A percentile compares a stretch with the other conserved stretches of the same genome.
phyloP scores from a whole-genome alignment of 345 rosid genomes.

The Rhizophora mangle region DNA sequence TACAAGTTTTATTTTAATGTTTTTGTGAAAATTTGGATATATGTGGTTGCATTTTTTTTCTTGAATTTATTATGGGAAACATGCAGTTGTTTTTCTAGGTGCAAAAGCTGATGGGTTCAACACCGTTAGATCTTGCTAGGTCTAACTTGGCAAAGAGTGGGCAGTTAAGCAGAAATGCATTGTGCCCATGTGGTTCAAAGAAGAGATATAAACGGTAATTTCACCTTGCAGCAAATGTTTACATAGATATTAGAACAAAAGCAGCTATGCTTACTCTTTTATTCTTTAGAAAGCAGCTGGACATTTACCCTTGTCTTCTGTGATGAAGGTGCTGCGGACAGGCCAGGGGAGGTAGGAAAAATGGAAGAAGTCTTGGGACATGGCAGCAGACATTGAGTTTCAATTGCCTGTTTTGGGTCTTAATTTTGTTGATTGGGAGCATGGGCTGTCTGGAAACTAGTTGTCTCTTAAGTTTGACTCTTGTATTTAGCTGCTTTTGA shows the following conservation, averaged over 20 bases:
- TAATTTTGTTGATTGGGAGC: too few relatives aligned
- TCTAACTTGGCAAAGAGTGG: constrained; percentile 88
- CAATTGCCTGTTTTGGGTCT: too few relatives aligned
- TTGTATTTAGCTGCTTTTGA: too few relatives aligned
- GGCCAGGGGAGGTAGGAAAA: constrained; percentile 4
- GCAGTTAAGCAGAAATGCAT: constrained; percentile 86
- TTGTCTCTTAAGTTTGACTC: too few relatives aligned
- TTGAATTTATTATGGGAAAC: neutral
- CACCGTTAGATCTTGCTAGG: constrained; percentile 80
- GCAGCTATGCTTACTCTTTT: neutral
- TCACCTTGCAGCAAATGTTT: neutral
- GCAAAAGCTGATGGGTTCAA: constrained; percentile 84
- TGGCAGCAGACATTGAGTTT: neutral
- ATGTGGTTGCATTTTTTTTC: neutral
- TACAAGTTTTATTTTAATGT: neutral
- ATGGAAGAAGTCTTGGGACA: neutral
- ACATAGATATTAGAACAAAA: neutral
- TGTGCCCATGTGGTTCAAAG: constrained; percentile 95
- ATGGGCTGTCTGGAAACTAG: too few relatives aligned
- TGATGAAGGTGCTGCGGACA: constrained; percentile 28
- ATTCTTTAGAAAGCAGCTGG: neutral
- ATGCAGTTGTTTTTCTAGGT: constrained; percentile 40
- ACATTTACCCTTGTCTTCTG: neutral
- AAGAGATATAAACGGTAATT: constrained; percentile 86
- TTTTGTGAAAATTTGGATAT: neutral